Percentiles rank a stretch among this genome's conserved stretches.
Conservation (phyloP, 208 protist genomes). For the Zelonia costaricensis region DNA sequence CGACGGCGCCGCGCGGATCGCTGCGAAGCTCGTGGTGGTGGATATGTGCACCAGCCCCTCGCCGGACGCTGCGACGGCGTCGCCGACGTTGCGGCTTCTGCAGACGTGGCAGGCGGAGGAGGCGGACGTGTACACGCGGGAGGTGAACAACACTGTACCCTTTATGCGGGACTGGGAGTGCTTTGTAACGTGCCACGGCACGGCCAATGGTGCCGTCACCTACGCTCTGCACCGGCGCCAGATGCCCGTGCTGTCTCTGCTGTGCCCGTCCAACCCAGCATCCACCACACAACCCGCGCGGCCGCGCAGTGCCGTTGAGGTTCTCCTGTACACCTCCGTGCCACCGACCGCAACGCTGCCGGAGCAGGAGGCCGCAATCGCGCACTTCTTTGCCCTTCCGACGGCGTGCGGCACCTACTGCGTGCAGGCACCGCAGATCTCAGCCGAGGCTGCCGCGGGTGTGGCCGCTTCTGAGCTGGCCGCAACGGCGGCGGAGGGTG, state of each 20-base stretch:
- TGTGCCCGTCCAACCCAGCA: neutral
- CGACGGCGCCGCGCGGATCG: neutral
- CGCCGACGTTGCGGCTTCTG: slow-evolving; percentile 32
- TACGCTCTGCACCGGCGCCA: slow-evolving; percentile 67
- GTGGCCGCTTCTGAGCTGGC: neutral
- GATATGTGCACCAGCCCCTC: neutral
- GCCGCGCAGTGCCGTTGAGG: slow-evolving; percentile 9
- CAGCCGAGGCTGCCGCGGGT: neutral
- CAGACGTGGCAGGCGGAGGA: slow-evolving; percentile 50
- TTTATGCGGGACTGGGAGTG: slow-evolving; percentile 51
- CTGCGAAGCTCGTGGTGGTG: slow-evolving; percentile 1
- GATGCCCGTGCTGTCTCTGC: slow-evolving; percentile 68
- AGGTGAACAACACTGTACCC: slow-evolving; percentile 37
- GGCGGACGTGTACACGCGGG: slow-evolving; percentile 35
- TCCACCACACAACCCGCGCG: neutral
- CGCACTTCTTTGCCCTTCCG: slow-evolving; percentile 49
- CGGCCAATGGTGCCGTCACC: slow-evolving; percentile 37
- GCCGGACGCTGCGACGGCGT: neutral
- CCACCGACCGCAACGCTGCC: neutral
- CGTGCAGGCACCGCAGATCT: neutral
- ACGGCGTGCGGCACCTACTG: slow-evolving; percentile 9
- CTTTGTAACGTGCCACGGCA: slow-evolving; percentile 47
- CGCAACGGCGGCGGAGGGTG: neutral
- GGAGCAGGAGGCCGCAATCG: slow-evolving; percentile 20
- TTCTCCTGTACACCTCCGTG: slow-evolving; percentile 12